Base-by-base conservation (phyloP, 306 rosid species). In the Gastrolobium bilobum region DNA sequence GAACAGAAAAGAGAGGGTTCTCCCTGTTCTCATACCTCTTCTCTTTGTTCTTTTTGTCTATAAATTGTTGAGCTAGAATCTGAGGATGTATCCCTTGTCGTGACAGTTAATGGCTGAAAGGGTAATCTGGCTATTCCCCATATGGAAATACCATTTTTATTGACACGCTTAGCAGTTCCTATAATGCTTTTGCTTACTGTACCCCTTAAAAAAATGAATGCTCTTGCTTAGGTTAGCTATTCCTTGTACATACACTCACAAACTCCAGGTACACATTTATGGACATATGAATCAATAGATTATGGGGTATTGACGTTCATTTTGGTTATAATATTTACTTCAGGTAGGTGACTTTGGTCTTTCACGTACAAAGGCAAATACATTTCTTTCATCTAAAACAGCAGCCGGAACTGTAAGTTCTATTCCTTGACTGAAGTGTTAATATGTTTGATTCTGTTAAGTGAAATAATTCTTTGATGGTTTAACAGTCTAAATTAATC, bases 311-410 rank as follows among this genome's bases (percentile, higher is more conserved):
- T 20, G 26, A 26, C 10, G 3, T 63, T 42, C 29, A 75, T 76
- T 75, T 77, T 73, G 40, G 65, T 73, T 54, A 58, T 58, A 39
- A 43, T 81, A 73, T 68, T n/a, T 78, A 33, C 59, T 26, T 48
- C 73, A 94, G 99, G 97, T 94, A 71, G 56, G 94, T 65, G 99
- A 94, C 82, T 94, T 94, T 86, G 97, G 99, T 58, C 97, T 94
- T 72, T 94, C 99, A 34, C 99, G 97, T 35, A 79, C 86, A 66
- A 94, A 92, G 84, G 97, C 97, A 65, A 93, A 89, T 71, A 92
- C 99, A 51, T 92, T 83, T 82, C 97, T 94, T 76, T 94, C 99
- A 43, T 90, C 99, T 51, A 94, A 87, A 81, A 92, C 97, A 8
- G 97, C 99, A 42, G 99, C 97, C 2, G 99, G 99, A 82, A 94